Conservation (phyloP, 2,329 filamentous ascomycete genomes). For the Penicillium sp. region DNA sequence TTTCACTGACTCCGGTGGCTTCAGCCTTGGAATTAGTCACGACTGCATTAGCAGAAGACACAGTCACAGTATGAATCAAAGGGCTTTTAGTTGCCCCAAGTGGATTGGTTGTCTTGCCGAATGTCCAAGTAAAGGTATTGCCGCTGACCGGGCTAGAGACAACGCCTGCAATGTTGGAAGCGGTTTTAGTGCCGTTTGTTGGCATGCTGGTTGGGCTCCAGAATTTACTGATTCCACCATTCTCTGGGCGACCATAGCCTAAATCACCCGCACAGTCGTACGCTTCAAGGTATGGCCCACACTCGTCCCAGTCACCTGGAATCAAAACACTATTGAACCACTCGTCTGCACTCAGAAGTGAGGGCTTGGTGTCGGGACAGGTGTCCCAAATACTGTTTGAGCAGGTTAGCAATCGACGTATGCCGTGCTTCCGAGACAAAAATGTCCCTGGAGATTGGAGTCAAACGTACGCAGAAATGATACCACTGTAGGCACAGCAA, state of each 20-base stretch:
- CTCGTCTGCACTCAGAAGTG: slow-evolving; percentile 6
- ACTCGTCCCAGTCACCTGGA: slow-evolving; percentile 13
- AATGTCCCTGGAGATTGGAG: background rate
- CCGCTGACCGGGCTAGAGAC: slow-evolving; percentile 18
- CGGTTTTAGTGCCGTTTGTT: slow-evolving; percentile 16
- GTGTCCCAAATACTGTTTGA: slow-evolving; percentile 13
- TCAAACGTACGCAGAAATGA: slow-evolving; percentile 15
- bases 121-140: slow-evolving; percentile 17
- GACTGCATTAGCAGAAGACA: slow-evolving; percentile 1
- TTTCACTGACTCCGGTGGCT: background rate
- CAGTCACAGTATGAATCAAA: slow-evolving; percentile 7
- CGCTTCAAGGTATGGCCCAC: slow-evolving; percentile 10
- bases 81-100: background rate
- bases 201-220: slow-evolving; percentile 11
- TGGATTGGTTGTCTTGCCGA: background rate
- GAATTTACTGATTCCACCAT: slow-evolving; percentile 12
- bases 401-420: background rate
- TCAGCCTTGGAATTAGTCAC: background rate
- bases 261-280: slow-evolving; percentile 18
- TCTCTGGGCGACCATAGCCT: slow-evolving; percentile 10
- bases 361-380: slow-evolving; percentile 17
- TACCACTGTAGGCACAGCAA: slow-evolving; percentile 18
- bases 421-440: background rate
- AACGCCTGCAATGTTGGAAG: slow-evolving; percentile 11
- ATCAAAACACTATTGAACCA: background rate